Base-by-base conservation (phyloP, 83 land plant species). In the Diphasiastrum complanatum region DNA sequence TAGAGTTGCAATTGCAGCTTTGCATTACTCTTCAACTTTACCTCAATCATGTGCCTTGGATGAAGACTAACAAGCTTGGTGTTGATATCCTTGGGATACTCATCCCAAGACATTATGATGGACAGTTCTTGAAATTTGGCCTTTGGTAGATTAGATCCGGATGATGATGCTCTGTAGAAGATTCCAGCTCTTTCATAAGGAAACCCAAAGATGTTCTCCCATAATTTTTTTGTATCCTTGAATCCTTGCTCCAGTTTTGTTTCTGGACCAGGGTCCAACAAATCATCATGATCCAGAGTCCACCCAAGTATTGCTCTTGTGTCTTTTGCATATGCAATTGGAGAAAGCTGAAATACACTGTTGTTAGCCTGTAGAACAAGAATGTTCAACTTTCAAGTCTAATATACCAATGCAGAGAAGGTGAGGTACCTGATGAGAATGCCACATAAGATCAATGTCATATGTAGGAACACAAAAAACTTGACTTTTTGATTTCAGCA, bases 111-210 rank as follows among this genome's bases (percentile, higher is more conserved):
- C n/a, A n/a, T n/a, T n/a, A n/a, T n/a, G n/a, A n/a, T n/a, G n/a
- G n/a, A n/a, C n/a, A n/a, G n/a, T n/a, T n/a, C n/a, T n/a, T n/a
- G n/a, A n/a, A n/a, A n/a, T n/a, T n/a, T n/a, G n/a, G n/a, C n/a
- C n/a, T n/a, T n/a, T n/a, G n/a, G n/a, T n/a, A n/a, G n/a, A 64
- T 79, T 32, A 27, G 75, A 63, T 34, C 34, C 30, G 47, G 59
- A 41, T 33, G 19, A n/a, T 19, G 61, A 20, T 33, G 45, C 48
- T 26, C 53, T 51, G n/a, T 65, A 64, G 22, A 61, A 29, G 33
- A 64, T 65, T 23, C 97, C 97, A n/a, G 95, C 89, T 68, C 75
- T 78, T 54, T 82, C 90, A 37, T 87, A 91, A 18, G 95, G 90
- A 37, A 72, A 67, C 27, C 82, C 77, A 54, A 74, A 84, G 3